Conservation (phyloP, 192 early-diverging fungal species). For the Ambispora gerdemannii region DNA sequence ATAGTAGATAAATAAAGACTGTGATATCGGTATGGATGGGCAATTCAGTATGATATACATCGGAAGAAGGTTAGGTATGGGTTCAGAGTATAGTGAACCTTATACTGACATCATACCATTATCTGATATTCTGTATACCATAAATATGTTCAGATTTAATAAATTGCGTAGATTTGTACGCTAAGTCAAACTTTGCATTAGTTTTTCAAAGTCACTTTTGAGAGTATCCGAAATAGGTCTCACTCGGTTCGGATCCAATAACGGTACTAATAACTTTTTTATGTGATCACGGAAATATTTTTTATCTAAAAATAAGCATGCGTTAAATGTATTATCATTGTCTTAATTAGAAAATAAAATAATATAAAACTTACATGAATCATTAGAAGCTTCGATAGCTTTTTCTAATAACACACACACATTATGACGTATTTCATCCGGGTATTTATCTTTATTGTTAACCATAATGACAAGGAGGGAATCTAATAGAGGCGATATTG, state of each 20-base stretch:
- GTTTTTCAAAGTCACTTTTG: neutral
- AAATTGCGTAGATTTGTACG: too few relatives aligned
- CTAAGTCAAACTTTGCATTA: neutral
- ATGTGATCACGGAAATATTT: conserved; percentile 16
- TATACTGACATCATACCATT: too few relatives aligned
- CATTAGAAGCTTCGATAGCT: conserved; percentile 30
- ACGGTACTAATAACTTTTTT: neutral
- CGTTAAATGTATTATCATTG: neutral
- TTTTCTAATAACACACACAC: conserved; percentile 48
- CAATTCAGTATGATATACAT: too few relatives aligned
- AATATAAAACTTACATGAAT: conserved; percentile 9
- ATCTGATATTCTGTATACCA: too few relatives aligned
- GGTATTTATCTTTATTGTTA: conserved; percentile 38
- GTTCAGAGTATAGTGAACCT: too few relatives aligned
- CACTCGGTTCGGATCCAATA: neutral
- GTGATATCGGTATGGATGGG: too few relatives aligned
- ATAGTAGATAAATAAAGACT: too few relatives aligned
- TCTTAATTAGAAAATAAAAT: neutral
- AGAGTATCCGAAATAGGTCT: neutral
- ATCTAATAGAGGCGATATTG: conserved; percentile 37
- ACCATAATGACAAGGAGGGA: conserved; percentile 40
- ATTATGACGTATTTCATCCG: conserved; percentile 52
- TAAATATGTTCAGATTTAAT: too few relatives aligned
- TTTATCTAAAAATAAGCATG: neutral
- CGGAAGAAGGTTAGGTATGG: too few relatives aligned